A percentile compares a stretch with the other conserved stretches of the same genome.
phyloP scores from a whole-genome alignment of 208 protist species.

The Leishmania braziliensis region DNA sequence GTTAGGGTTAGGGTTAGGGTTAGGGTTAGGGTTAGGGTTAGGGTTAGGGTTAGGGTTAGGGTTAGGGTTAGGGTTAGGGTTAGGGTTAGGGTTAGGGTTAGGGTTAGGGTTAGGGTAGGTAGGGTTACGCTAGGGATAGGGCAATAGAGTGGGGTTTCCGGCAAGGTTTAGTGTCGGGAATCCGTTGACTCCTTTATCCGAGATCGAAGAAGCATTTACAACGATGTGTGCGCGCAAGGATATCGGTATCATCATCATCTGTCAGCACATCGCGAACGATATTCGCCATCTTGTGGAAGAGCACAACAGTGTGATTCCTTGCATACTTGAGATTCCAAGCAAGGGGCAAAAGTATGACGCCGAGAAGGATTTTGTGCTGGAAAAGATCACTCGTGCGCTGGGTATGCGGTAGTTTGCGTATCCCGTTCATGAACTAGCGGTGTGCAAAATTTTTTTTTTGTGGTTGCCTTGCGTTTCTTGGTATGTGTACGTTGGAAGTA shows the following conservation, averaged over 20 bases:
- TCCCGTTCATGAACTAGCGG: not conserved
- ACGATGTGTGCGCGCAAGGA: constrained; percentile 86
- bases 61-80: no score
- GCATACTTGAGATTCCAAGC: constrained; percentile 96
- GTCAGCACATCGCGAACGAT: constrained; percentile 96
- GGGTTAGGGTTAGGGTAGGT: no score
- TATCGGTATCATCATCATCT: constrained; percentile 96
- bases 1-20: no score
- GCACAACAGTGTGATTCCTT: constrained; percentile 91
- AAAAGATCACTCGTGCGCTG: constrained; percentile 83
- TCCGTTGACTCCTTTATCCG: constrained; percentile 80
- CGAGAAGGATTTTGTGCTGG: constrained; percentile 95
- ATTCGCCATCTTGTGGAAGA: constrained; percentile 95
- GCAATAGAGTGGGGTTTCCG: no score
- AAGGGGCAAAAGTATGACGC: constrained; percentile 96
- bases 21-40: no score
- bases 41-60: no score
- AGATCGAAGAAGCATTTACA: constrained; percentile 95
- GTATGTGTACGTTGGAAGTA: not conserved
- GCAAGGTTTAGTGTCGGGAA: no score
- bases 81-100: no score
- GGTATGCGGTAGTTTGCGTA: constrained; percentile 48
- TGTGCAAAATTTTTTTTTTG: not conserved
- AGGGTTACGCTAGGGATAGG: no score
- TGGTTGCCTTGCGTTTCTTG: constrained; percentile 6